Evolutionary conservation across 2,329 filamentous ascomycete species (phyloP), one percentile per base, ranked within the genome.

Genomic region (Ceratocystis ficicola): DNA sequence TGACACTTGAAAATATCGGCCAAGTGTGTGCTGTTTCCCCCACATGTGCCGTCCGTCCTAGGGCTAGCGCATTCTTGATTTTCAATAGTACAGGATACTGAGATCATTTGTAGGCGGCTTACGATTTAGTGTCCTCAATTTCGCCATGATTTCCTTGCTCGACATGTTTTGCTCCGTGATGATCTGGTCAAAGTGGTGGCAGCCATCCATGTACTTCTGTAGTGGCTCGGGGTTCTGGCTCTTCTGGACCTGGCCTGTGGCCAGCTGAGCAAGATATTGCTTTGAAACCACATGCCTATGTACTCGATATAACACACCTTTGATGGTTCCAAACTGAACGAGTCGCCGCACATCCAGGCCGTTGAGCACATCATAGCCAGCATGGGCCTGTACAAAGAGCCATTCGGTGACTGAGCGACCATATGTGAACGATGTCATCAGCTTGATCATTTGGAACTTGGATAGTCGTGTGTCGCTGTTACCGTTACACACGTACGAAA

Each of bases 301-400:
- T 50, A 96, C 87, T 44, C 94, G 85, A 75, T 96, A 96, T 28
- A 99, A 77, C 70, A 95, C 89, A 17, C 93, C 92, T 76, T 97
- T 97, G 74, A 97, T 95, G 67, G 96, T 83, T 66, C 93, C 94
- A 72, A 97, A 99, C 67, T 95, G 95, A 69, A 97, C 90, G 69
- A 99, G 86, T 32, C 94, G 86, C 12, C 94, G 85, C 65, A 96
- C 85, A 74, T 99, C 94, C 66, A 99, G 85, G 72, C 87, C 86
- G 12, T 82, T 79, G 7, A 96, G 80, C 48, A 88, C 80, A 67
- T 85, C 80, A 68, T 86, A 80, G 0, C 83, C 84, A 59, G 79
- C 77, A 50, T 87, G 83, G 70, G 85, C 82, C 74, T 95, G 88
- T 41, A 86, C 80, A 67, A 88, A 81, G 70, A 94, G 86, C 90